Conservation (phyloP, 192 early-diverging fungal species). For the Backusella tuberculispora region DNA sequence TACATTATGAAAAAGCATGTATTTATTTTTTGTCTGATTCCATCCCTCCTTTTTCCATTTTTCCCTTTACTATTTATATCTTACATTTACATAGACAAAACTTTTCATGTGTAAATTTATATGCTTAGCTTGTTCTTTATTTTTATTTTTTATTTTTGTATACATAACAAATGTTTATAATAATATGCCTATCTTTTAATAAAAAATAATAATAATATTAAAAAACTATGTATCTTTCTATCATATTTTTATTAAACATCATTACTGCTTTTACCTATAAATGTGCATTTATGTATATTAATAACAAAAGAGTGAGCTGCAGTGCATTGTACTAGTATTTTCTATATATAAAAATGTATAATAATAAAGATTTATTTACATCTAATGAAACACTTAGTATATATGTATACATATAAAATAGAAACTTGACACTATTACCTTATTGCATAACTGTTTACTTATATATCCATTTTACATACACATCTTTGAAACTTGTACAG, state of each 20-base stretch:
- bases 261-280: neutral
- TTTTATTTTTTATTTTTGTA: neutral
- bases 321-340: neutral
- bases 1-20: constrained; percentile 12
- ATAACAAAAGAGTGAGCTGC: neutral
- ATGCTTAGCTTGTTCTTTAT: neutral
- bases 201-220: neutral
- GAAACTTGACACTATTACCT: constrained; percentile 1
- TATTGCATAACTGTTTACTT: neutral
- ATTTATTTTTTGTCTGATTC: constrained; percentile 3
- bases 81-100: neutral
- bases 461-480: neutral
- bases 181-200: neutral
- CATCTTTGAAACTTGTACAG: constrained; percentile 3
- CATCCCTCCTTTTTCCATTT: neutral
- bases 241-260: neutral
- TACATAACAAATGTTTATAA: neutral
- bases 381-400: neutral
- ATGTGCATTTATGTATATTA: neutral
- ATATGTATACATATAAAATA: neutral
- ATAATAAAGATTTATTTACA: neutral
- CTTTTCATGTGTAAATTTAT: neutral
- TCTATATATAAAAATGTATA: neutral
- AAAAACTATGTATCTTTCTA: neutral
- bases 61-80: neutral